Evolutionary conservation across 2,329 filamentous ascomycete genomes (phyloP), one percentile per base, ranked within the genome.

Genomic region (Truncatella angustata): DNA sequence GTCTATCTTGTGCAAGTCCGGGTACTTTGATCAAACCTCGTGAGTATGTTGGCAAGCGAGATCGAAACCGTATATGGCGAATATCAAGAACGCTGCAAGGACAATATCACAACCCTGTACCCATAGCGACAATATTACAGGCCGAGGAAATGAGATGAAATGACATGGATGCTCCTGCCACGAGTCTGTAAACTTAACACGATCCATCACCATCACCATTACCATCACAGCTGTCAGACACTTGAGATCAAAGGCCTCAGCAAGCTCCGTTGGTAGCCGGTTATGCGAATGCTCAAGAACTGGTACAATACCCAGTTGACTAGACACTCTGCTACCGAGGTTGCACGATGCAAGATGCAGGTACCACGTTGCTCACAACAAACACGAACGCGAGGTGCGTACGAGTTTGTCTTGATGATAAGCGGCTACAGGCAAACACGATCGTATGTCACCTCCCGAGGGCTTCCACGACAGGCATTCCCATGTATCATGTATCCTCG

Each of bases 1-100:
- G 10, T 6, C 16, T 56, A 54, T 59, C 54, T 56, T 51, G 56
- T 36, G 56, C 53, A 55, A 57, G n/a, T 54, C 50, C 47, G 40
- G 50, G 24, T 52, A 54, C 43, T 20, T 39, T 40, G 49, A 21
- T 43, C 21, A 50, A 36, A 14, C 40, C 36, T 24, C 36, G 48
- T 28, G 21, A 14, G 28, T 14, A 32, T 7, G 28, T 14, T 9
- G 34, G n/a, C 4, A 39, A 23, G 44, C 11, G 32, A 36, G 20
- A 20, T 34, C 30, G 11, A 49, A 26, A 37, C 28, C 28, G 14
- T 1, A 14, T 9, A 9, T 2, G n/a, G n/a, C n/a, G n/a, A n/a
- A n/a, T n/a, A n/a, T n/a, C n/a, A n/a, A n/a, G n/a, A n/a, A n/a
- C n/a, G n/a, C n/a, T n/a, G n/a, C n/a, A n/a, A n/a, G n/a, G n/a